Base-by-base conservation (phyloP, 2,329 filamentous ascomycete genomes). In the Cladophialophora carrionii region DNA sequence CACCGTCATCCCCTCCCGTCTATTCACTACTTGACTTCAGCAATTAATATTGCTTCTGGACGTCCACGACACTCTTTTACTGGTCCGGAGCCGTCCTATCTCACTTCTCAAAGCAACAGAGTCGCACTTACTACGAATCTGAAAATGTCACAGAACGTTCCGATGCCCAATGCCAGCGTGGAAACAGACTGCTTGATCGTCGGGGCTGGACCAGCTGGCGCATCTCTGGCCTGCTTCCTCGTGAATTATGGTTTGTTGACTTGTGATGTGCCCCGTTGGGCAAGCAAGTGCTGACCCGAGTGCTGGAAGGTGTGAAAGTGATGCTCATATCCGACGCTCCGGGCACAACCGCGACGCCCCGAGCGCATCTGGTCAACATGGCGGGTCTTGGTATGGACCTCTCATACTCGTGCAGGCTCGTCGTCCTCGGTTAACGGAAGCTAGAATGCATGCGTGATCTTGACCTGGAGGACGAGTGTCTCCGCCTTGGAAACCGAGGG, bases 121-220 rank as follows among this genome's bases (percentile, higher is more conserved):
- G 20, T 12, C 22, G 48, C 48, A 22, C 6, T n/a, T 8, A 17
- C 2, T 49, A 22, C n/a, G 7, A 26, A 8, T 10, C 48, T 14
- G 4, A 49, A 14, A 10, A 60, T 60, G 57, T 60, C 48, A 10
- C 46, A 29, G 48, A 53, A 41, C 20, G 48, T 51, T 37, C 57
- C 48, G 43, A 41, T 24, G 1, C n/a, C 31, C 17, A 46, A 52
- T 32, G 48, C 7, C 31, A 4, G 5, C 14, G 55, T 80, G 43
- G 72, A 79, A 57, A 81, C 79, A 0, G 81, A 84, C 61, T 76
- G 82, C 49, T 73, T 86, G 48, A 81, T 84, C 59, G 73, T 84
- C 22, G 80, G 83, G 14, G 76, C 81, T 29, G 84, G 84, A 0
- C 84, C 84, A 5, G 82, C 84, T 0, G 84, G 84, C 1, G 83